These are phyloP conservation scores for Gossypium arboreum DNA, from an alignment of 345 rosid species.

Conservation along the genomic window DNA sequence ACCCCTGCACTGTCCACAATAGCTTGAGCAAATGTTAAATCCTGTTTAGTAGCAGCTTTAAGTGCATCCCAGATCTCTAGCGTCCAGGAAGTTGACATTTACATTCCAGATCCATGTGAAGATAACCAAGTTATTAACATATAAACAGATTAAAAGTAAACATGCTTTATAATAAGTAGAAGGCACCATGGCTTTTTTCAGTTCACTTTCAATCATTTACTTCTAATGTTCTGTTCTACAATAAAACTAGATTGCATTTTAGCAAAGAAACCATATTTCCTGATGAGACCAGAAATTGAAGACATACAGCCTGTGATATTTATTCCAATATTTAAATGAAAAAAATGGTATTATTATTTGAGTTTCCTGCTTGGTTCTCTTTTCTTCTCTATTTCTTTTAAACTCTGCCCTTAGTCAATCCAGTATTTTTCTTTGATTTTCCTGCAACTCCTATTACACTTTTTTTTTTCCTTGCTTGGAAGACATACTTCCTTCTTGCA, in stretches of 20 bases:
- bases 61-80: slow-evolving; percentile 93
- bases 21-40: slow-evolving; percentile 58
- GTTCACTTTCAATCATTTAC: neutral
- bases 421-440: neutral
- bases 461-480: neutral
- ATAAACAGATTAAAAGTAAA: neutral
- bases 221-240: neutral
- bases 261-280: neutral
- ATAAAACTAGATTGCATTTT: neutral
- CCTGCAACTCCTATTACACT: neutral
- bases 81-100: slow-evolving; percentile 3
- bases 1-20: slow-evolving; percentile 80
- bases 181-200: neutral
- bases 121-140: neutral
- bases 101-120: neutral
- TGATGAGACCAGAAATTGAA: neutral
- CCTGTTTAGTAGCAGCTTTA: slow-evolving; percentile 69
- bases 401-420: too few species aligned
- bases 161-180: neutral
- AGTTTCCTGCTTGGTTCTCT: neutral
- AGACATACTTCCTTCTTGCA: neutral
- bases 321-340: neutral
- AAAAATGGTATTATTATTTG: neutral
- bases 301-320: neutral
- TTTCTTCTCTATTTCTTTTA: neutral